Percentiles rank a stretch among this genome's conserved stretches.
phyloP scores from a whole-genome alignment of 2,329 filamentous ascomycete genomes.

The Penicillium sp. region DNA sequence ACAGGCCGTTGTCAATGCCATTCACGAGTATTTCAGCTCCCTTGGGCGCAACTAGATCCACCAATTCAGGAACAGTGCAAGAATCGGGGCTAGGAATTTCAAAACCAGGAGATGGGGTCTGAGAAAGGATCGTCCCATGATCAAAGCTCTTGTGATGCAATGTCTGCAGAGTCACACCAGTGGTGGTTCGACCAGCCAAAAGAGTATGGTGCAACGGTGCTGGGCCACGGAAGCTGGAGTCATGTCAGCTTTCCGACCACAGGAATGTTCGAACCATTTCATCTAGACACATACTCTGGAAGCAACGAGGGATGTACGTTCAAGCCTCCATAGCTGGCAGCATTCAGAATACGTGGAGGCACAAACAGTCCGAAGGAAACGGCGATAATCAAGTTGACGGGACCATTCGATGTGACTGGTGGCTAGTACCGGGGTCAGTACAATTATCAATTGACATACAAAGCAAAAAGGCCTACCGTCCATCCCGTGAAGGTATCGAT shows the following conservation, averaged over 20 bases:
- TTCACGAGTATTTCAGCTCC: constrained; percentile 71
- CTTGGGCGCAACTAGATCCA: constrained; percentile 58
- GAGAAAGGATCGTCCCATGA: constrained; percentile 71
- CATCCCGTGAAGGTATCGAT: constrained; percentile 81
- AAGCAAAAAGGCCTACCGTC: constrained; percentile 56
- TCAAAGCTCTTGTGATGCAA: constrained; percentile 77
- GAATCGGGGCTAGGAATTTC: constrained; percentile 49
- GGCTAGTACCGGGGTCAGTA: constrained; percentile 46
- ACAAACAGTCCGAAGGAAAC: constrained; percentile 95
- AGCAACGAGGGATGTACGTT: constrained; percentile 93
- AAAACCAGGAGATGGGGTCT: constrained; percentile 61
- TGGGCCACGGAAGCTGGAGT: constrained; percentile 70
- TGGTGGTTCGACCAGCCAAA: constrained; percentile 58
- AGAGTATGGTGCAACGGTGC: constrained; percentile 87
- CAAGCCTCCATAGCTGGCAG: constrained; percentile 77
- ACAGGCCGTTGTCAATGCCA: constrained; percentile 62
- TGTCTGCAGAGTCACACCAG: constrained; percentile 85
- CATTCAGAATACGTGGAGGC: constrained; percentile 69
- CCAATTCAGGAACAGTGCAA: constrained; percentile 53
- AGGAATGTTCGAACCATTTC: background rate
- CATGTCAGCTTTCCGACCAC: background rate
- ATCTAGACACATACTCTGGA: constrained; percentile 62
- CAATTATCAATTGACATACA: background rate
- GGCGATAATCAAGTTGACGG: constrained; percentile 78
- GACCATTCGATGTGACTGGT: constrained; percentile 46